Base-by-base conservation (phyloP, 192 early-diverging fungal species). In the Coemansia sp. region DNA sequence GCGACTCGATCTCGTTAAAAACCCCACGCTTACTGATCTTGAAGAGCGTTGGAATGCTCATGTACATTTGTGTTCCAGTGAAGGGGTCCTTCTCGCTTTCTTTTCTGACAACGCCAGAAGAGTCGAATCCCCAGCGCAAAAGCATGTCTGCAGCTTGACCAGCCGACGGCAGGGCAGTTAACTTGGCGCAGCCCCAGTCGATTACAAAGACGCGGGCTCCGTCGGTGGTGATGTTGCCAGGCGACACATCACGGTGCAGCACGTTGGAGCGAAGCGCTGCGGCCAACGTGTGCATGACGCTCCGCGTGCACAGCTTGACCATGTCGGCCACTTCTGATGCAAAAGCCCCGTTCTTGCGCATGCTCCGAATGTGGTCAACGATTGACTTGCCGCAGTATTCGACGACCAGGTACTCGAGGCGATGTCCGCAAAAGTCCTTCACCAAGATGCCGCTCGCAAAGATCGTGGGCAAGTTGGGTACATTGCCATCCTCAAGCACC, bases 11-110 rank as follows among this genome's bases (percentile, higher is more conserved):
- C 31, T 57, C 55, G 9, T 57, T 57, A 12, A 33, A 13, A 3
- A 57, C 4, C 4, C 55, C 15, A 2, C 31, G 55, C 29, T 7
- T 29, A 13, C 29, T 10, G 24, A 33, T 27, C 10, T 16, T 57
- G 27, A 57, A 31, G 55, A 75, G 64, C n/a, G 66, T 44, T 22
- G 50, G 69, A 9, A 70, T 55, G 15, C 69, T 70, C 60, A 70
- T 63, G 13, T 70, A 70, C 18, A 47, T 9, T 7, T n/a, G 58
- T 0, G 60, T 69, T 0, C 60, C 68, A 0, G 60, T 69, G 11
- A 62, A 38, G 0, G 53, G 12, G 57, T 61, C 36, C 16, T 49
- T 62, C 4, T n/a, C 20, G 4, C 22, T 18, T 2, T 62, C 34
- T 5, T 41, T 41, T 0, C 20, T 0, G 13, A 33, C 31, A 2